Conservation (phyloP, 108 stramenopile species). For the Cyclotella kingstonii region DNA sequence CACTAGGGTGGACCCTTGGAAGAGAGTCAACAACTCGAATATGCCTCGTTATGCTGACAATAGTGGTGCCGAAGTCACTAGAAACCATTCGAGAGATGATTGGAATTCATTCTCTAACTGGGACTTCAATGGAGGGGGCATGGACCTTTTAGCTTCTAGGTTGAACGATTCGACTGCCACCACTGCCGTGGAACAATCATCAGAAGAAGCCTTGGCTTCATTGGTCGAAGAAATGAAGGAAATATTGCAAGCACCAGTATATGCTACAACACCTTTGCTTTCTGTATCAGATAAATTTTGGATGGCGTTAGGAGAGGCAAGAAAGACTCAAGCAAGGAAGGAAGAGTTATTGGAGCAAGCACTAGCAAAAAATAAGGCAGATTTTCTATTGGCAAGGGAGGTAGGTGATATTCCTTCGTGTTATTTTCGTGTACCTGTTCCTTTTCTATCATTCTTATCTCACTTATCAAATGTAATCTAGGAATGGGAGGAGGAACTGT, state of each 20-base stretch:
- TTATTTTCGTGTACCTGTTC: background rate
- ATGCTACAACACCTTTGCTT: slow-evolving; percentile 74
- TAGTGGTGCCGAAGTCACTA: background rate
- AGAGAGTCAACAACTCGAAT: background rate
- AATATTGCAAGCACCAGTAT: slow-evolving; percentile 75
- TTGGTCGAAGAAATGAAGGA: slow-evolving; percentile 89
- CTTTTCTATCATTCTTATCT: background rate
- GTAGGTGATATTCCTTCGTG: slow-evolving; percentile 35
- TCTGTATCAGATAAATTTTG: slow-evolving; percentile 70
- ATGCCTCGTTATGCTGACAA: too few species aligned
- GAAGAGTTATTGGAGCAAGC: slow-evolving; percentile 76
- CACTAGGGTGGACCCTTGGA: slow-evolving; percentile 42
- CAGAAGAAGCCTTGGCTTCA: slow-evolving; percentile 68
- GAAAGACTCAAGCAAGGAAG: slow-evolving; percentile 51
- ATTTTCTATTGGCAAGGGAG: slow-evolving; percentile 78
- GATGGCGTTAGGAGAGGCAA: slow-evolving; percentile 66
- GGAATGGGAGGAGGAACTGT: slow-evolving; percentile 38
- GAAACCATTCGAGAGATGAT: background rate
- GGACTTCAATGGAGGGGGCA: too few species aligned
- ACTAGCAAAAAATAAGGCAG: slow-evolving; percentile 78
- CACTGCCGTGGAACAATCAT: slow-evolving; percentile 55
- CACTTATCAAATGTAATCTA: background rate
- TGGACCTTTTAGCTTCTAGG: too few species aligned
- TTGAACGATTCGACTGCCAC: too few species aligned
- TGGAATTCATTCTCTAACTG: slow-evolving; percentile 1